Percentiles rank a stretch among this genome's conserved stretches.
Evolutionary conservation across 768 basidiomycete species (phyloP).

Genomic region (Gautieria morchelliformis): DNA sequence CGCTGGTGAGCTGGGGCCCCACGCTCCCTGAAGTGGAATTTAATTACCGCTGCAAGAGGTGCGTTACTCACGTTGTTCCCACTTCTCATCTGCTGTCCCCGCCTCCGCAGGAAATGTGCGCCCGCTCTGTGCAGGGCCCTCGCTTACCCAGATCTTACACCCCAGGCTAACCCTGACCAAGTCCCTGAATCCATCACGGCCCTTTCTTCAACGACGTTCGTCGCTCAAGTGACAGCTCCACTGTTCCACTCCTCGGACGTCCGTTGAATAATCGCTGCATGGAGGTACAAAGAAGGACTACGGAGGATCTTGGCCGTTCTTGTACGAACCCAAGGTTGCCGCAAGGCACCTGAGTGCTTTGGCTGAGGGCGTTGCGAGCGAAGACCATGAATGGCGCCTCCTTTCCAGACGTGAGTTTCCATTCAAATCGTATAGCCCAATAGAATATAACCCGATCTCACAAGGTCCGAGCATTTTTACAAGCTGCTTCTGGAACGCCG

Average conservation of each 20-base stretch:
- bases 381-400: constrained; percentile 86
- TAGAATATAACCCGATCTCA: constrained; percentile 11
- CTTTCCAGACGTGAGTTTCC: constrained; percentile 73
- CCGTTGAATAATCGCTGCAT: constrained; percentile 92
- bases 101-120: constrained; percentile 81
- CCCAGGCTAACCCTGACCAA: constrained; percentile 82
- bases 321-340: constrained; percentile 82
- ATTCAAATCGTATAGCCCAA: background rate
- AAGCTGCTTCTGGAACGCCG: constrained; percentile 63
- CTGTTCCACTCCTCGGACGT: constrained; percentile 84
- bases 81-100: too few species aligned
- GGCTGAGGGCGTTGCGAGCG: constrained; percentile 82
- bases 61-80: too few species aligned
- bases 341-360: constrained; percentile 81
- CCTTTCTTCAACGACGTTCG: constrained; percentile 90
- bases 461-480: constrained; percentile 81
- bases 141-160: constrained; percentile 84
- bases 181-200: constrained; percentile 92
- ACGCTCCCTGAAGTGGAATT: too few species aligned
- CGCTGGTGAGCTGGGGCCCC: too few species aligned
- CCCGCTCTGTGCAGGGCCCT: constrained; percentile 83
- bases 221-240: constrained; percentile 94
- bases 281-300: constrained; percentile 91
- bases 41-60: too few species aligned
- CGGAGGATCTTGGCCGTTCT: constrained; percentile 93